These are phyloP conservation scores for Trichoderma brevicompactum DNA, from an alignment of 2,329 filamentous ascomycete genomes.

Conservation along the genomic window DNA sequence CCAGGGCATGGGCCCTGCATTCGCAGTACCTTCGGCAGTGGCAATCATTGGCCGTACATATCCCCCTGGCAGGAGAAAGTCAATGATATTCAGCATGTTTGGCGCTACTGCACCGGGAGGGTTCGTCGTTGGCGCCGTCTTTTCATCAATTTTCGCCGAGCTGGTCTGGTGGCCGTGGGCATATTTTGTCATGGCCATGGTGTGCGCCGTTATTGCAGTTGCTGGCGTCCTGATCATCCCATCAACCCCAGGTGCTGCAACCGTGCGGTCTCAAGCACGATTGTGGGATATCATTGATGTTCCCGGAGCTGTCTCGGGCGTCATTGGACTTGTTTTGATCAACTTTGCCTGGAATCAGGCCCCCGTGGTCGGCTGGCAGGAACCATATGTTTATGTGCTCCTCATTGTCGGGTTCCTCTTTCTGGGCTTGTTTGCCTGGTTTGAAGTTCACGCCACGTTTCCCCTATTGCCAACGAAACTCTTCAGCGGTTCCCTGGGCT, in stretches of 20 bases:
- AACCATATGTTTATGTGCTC: constrained; percentile 54
- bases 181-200: constrained; percentile 45
- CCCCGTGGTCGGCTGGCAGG: constrained; percentile 57
- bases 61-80: constrained; percentile 42
- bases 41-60: constrained; percentile 60
- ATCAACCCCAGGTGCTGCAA: constrained; percentile 25
- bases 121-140: constrained; percentile 38
- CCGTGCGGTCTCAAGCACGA: constrained; percentile 8
- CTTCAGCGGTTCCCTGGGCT: constrained; percentile 35
- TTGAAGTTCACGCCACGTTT: constrained; percentile 46
- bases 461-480: constrained; percentile 23
- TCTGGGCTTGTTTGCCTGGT: constrained; percentile 56
- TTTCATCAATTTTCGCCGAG: constrained; percentile 33
- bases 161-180: constrained; percentile 50
- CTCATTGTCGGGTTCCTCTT: constrained; percentile 60
- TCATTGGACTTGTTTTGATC: constrained; percentile 59
- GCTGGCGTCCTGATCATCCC: constrained; percentile 40
- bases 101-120: constrained; percentile 43
- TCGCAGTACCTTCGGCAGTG: constrained; percentile 60
- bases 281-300: constrained; percentile 40
- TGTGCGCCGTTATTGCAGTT: constrained; percentile 36
- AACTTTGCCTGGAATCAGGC: constrained; percentile 69
- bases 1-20: constrained; percentile 59
- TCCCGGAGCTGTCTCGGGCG: constrained; percentile 46
- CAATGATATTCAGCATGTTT: constrained; percentile 44